Base-by-base conservation (phyloP, 805 yeast genomes). In the Candida sphagnicola region DNA sequence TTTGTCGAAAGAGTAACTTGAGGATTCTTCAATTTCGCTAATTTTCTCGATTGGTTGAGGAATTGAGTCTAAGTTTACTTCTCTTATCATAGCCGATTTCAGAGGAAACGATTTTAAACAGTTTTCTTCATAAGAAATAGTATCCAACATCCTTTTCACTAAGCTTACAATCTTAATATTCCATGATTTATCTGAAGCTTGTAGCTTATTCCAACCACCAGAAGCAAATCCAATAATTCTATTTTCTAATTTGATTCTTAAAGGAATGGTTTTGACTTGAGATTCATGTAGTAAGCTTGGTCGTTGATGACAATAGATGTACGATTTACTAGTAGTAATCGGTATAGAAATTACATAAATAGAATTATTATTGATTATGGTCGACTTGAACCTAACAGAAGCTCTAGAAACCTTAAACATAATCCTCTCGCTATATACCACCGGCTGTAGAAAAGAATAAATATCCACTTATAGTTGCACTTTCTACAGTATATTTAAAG, bases 61-160 rank as follows among this genome's bases (percentile, higher is more conserved):
- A 5, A 34, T 11, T 6, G 18, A 28, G 12, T 40, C 39, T 12
- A 43, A 28, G 39, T 62, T 65, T 38, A 72, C 57, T 44, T 69
- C 74, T 29, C 86, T 62, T 25, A 79, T 60, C 59, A 85, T 72
- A 25, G 81, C 66, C 26, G 65, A 60, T 41, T 76, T 73, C 2
- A 89, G 78, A 1, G 98, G 97, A 17, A 91, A 75, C 2, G 91
- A 75, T 43, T 78, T 70, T 42, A 90, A 65, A 33, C 88, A 76
- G 50, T 77, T 75, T 53, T 90, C 98, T 47, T 82, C 80, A 77
- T 91, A 90, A 2, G 91, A 87, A 5, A 85, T 77, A 16, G 77
- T 69, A 37, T 76, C 74, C 47, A 89, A 57, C 28, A 83, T 67
- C 39, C 56, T 58, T 31, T 75, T 71, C 12, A 82, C 74, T 44